These are phyloP conservation scores for Wallacemonas sp. DNA, from an alignment of 208 protist species.

Conservation along the genomic window DNA sequence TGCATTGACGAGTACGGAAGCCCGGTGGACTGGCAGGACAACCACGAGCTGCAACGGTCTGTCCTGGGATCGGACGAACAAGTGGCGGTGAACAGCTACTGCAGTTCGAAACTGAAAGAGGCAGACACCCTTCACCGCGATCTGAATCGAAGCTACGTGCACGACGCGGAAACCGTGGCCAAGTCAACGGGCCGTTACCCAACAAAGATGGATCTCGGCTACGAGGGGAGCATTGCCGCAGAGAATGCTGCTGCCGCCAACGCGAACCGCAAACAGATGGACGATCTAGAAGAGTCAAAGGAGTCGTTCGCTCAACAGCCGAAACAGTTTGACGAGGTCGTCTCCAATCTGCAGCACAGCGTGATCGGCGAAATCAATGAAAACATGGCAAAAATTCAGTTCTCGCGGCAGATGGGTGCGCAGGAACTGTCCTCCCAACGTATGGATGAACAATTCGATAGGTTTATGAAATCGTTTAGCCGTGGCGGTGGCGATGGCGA, in stretches of 20 bases:
- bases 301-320: conserved; percentile 31
- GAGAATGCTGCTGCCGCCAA: conserved; percentile 51
- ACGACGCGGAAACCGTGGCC: conserved; percentile 62
- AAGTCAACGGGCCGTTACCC: conserved; percentile 54
- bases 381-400: conserved; percentile 85
- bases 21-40: conserved; percentile 90
- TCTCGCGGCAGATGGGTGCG: conserved; percentile 60
- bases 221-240: conserved; percentile 68
- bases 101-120: conserved; percentile 73
- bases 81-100: conserved; percentile 85
- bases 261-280: conserved; percentile 49
- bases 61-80: conserved; percentile 62
- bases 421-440: conserved; percentile 68
- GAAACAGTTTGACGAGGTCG: conserved; percentile 20
- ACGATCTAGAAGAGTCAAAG: conserved; percentile 41
- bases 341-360: conserved; percentile 14
- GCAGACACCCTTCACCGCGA: conserved; percentile 61
- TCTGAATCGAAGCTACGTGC: conserved; percentile 75
- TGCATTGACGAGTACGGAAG: conserved; percentile 86
- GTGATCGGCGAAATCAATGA: conserved; percentile 71
- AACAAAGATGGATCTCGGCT: conserved; percentile 85
- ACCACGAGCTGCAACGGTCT: conserved; percentile 70
- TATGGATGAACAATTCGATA: conserved; percentile 88
- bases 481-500: conserved; percentile 12
- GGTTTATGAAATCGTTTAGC: conserved; percentile 83